A percentile compares a stretch with the other conserved stretches of the same genome.
Conservation (phyloP, 1,284 basidiomycete genomes). For the Hypsizygus ulmarius region DNA sequence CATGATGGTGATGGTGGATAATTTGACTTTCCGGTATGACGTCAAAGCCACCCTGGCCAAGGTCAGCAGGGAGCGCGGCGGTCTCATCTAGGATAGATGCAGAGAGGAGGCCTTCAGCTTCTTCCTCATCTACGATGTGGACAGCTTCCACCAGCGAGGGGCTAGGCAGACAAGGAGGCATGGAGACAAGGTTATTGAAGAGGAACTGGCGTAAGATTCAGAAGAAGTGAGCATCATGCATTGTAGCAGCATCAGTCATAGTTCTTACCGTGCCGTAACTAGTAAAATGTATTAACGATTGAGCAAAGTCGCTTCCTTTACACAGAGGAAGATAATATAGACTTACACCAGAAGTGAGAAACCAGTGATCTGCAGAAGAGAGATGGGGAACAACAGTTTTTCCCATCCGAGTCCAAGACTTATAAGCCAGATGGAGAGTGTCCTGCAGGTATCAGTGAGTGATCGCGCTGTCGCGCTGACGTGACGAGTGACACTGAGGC, state of each 20-base stretch:
- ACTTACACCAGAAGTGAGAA: slow-evolving; percentile 89
- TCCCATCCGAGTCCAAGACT: slow-evolving; percentile 94
- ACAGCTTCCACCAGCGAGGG: slow-evolving; percentile 27
- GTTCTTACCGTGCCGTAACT: slow-evolving; percentile 60
- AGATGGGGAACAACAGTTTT: slow-evolving; percentile 77
- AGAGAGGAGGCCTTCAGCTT: slow-evolving; percentile 40
- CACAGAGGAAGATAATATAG: slow-evolving; percentile 10
- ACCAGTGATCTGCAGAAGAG: slow-evolving; percentile 83
- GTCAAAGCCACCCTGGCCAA: slow-evolving; percentile 70
- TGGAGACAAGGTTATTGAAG: slow-evolving; percentile 71
- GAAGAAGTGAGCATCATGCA: slow-evolving; percentile 8
- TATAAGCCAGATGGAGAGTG: slow-evolving; percentile 89
- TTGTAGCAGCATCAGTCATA: slow-evolving; percentile 14
- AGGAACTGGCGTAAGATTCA: slow-evolving; percentile 57
- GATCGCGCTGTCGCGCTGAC: slow-evolving; percentile 88
- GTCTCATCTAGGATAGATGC: slow-evolving; percentile 63
- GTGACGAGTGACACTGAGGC: slow-evolving; percentile 87
- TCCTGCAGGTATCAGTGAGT: slow-evolving; percentile 94
- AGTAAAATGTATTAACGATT: slow-evolving; percentile 4
- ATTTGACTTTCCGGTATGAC: slow-evolving; percentile 58
- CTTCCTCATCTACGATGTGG: slow-evolving; percentile 40
- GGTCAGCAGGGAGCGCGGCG: slow-evolving; percentile 67
- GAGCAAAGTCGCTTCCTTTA: neutral
- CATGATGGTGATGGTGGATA: slow-evolving; percentile 22
- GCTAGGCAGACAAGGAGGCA: slow-evolving; percentile 59